Conservation (phyloP, 352 stramenopile genomes). For the Pseudoperonospora humuli region DNA sequence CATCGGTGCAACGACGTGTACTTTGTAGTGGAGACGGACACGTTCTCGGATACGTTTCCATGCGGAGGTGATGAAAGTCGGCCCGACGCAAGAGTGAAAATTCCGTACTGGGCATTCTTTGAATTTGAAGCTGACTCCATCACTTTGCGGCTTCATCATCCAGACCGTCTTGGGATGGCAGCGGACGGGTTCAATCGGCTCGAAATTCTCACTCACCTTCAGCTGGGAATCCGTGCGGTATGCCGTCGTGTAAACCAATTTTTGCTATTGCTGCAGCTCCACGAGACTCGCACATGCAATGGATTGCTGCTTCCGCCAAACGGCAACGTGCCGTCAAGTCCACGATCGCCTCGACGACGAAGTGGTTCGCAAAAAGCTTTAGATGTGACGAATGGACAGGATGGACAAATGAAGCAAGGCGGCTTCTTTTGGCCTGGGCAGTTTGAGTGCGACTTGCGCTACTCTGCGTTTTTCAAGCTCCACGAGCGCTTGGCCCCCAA, state of each 20-base stretch:
- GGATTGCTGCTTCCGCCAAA: slow-evolving; percentile 52
- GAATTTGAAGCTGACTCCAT: slow-evolving; percentile 44
- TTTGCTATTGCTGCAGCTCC: slow-evolving; percentile 72
- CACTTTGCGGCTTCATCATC: slow-evolving; percentile 54
- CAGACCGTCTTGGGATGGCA: slow-evolving; percentile 20
- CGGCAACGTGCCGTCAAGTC: slow-evolving; percentile 27
- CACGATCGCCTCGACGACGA: slow-evolving; percentile 32
- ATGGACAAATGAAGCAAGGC: slow-evolving; percentile 14
- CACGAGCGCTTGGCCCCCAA: slow-evolving; percentile 71
- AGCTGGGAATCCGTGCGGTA: slow-evolving; percentile 55
- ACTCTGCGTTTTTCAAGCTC: slow-evolving; percentile 69
- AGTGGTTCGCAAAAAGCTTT: slow-evolving; percentile 21
- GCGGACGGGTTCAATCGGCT: slow-evolving; percentile 40
- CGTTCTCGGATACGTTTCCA: not conserved
- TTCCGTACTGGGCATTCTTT: slow-evolving; percentile 81
- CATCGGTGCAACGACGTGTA: slow-evolving; percentile 53
- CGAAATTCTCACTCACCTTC: slow-evolving; percentile 56
- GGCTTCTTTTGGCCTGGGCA: slow-evolving; percentile 82
- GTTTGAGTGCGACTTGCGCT: slow-evolving; percentile 79
- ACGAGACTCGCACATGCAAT: slow-evolving; percentile 76
- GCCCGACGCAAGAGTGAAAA: slow-evolving; percentile 22
- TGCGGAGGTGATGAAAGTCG: not conserved
- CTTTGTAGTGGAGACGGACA: slow-evolving; percentile 50
- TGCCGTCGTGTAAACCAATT: slow-evolving; percentile 83
- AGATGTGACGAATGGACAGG: slow-evolving; percentile 11